Percentiles rank a stretch among this genome's conserved stretches.
Evolutionary conservation across 2,329 filamentous ascomycete genomes (phyloP).

Genomic region (Fusarium albidum): DNA sequence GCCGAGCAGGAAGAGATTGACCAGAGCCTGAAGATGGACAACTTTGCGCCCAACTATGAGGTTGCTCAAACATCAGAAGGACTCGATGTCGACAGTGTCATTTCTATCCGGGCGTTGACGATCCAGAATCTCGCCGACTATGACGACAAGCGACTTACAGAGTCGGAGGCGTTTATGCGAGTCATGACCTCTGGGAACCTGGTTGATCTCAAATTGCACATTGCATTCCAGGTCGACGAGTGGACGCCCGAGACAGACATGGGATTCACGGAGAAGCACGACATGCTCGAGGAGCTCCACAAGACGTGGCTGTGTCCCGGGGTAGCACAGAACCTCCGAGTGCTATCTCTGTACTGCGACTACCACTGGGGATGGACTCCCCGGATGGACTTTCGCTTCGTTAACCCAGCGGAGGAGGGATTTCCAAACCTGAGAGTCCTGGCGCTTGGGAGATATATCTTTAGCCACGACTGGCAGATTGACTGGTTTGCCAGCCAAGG

Average conservation of each 20-base stretch:
- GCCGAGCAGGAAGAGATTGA: neutral
- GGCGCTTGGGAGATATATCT: conserved; percentile 49
- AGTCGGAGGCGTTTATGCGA: neutral
- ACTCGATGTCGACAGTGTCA: neutral
- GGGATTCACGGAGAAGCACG: neutral
- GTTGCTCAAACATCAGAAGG: neutral
- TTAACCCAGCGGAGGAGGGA: neutral
- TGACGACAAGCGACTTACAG: neutral
- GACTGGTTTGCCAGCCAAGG: conserved; percentile 52
- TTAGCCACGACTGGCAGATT: conserved; percentile 52
- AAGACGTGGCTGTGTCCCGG: conserved; percentile 18
- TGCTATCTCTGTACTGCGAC: conserved; percentile 47
- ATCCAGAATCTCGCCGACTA: conserved; percentile 8
- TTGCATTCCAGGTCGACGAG: neutral
- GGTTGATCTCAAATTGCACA: neutral
- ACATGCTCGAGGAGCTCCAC: conserved; percentile 23
- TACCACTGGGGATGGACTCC: conserved; percentile 49
- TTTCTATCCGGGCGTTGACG: neutral
- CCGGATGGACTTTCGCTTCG: conserved; percentile 42
- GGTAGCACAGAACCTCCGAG: conserved; percentile 33
- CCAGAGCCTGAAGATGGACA: neutral
- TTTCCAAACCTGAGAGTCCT: conserved; percentile 50
- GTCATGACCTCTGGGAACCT: neutral
- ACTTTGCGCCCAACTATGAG: too few relatives aligned
- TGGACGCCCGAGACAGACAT: neutral